phyloP scores from a whole-genome alignment of 768 basidiomycete genomes.

The Coprinopsis strossmayeri region DNA sequence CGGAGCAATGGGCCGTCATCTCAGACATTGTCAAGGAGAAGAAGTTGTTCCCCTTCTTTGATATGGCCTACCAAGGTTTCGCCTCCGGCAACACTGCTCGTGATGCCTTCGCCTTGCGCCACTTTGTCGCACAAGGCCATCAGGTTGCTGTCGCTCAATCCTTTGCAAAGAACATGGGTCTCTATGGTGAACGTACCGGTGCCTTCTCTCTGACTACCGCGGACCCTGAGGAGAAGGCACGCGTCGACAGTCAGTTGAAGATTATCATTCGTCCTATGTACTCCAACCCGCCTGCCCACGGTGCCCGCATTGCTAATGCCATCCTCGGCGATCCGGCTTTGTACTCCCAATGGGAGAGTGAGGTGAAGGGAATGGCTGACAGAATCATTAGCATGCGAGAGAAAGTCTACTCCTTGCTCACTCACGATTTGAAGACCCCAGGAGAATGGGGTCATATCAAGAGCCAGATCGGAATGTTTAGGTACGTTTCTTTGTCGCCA shows the following conservation, averaged over 20 bases:
- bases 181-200: slow-evolving; percentile 98
- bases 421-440: slow-evolving; percentile 78
- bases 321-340: slow-evolving; percentile 73
- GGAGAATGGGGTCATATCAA: slow-evolving; percentile 95
- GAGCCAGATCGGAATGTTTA: slow-evolving; percentile 97
- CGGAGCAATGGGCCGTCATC: slow-evolving; percentile 87
- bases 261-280: slow-evolving; percentile 95
- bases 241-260: slow-evolving; percentile 91
- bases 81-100: slow-evolving; percentile 87
- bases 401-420: slow-evolving; percentile 70
- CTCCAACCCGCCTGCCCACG: slow-evolving; percentile 93
- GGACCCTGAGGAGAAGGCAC: slow-evolving; percentile 70
- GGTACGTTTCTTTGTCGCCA: slow-evolving; percentile 40
- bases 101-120: slow-evolving; percentile 92
- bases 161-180: slow-evolving; percentile 99
- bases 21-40: slow-evolving; percentile 84
- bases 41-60: slow-evolving; percentile 95
- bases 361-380: slow-evolving; percentile 94
- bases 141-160: slow-evolving; percentile 89
- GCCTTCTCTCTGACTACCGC: slow-evolving; percentile 80
- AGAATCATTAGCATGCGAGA: slow-evolving; percentile 93
- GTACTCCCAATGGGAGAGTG: slow-evolving; percentile 82
- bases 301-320: slow-evolving; percentile 79
- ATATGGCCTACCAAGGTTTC: slow-evolving; percentile 99
- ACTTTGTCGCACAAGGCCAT: slow-evolving; percentile 89